Conservation (phyloP, 495 filamentous ascomycete species). For the Daldinia decipiens region DNA sequence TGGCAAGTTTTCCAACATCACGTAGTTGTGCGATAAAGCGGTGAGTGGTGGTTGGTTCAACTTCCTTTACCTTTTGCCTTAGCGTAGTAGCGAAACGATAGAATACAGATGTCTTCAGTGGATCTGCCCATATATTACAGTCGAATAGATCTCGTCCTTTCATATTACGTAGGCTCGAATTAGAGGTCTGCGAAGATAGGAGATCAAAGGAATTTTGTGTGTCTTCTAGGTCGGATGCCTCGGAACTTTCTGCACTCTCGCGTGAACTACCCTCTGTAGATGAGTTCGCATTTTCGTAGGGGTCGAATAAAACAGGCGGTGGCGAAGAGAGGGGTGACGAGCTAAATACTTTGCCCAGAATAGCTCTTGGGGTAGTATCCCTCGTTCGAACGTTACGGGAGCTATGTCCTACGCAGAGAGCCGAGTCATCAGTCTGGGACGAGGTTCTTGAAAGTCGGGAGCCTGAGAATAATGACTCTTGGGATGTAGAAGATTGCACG, state of each 20-base stretch:
- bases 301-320: conserved; percentile 55
- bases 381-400: conserved; percentile 2
- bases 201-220: conserved; percentile 52
- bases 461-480: conserved; percentile 37
- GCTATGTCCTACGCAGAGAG: conserved; percentile 1
- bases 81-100: conserved; percentile 73
- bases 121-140: conserved; percentile 70
- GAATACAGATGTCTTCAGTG: conserved; percentile 70
- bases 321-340: conserved; percentile 61
- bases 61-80: conserved; percentile 66
- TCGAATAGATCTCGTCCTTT: conserved; percentile 76
- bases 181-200: conserved; percentile 56
- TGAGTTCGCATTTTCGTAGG: conserved; percentile 51
- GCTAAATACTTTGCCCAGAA: conserved; percentile 36
- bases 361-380: conserved; percentile 35
- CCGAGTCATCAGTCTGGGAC: conserved; percentile 40
- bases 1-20: conserved; percentile 68
- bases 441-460: conserved; percentile 33
- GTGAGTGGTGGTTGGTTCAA: conserved; percentile 65
- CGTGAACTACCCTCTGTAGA: conserved; percentile 47
- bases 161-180: conserved; percentile 60
- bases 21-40: conserved; percentile 70
- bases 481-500: conserved; percentile 33
- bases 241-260: conserved; percentile 43
- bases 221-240: conserved; percentile 52